A percentile compares a stretch with the other conserved stretches of the same genome.
Evolutionary conservation across 768 basidiomycete species (phyloP).

Genomic region (Suillus subalutaceus): DNA sequence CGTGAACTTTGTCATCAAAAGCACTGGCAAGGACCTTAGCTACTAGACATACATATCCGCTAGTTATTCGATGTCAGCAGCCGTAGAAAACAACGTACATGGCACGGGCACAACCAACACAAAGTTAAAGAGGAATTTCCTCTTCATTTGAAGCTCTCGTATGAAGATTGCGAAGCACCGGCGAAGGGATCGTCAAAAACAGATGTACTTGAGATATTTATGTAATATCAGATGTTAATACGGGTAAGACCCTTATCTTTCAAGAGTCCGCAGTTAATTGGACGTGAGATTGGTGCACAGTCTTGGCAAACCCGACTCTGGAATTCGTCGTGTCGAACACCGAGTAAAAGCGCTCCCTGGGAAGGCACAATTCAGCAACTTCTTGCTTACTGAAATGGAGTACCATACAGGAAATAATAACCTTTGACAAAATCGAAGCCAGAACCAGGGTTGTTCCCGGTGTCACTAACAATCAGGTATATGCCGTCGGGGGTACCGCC

Average conservation of each 20-base stretch:
- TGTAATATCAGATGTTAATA: not conserved
- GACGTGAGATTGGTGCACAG: constrained; percentile 22
- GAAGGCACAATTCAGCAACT: not conserved
- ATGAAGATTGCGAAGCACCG: not conserved
- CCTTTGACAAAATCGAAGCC: constrained; percentile 25
- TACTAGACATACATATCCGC: not conserved
- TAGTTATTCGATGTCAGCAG: not conserved
- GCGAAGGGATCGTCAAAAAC: not conserved
- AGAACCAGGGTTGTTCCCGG: constrained; percentile 28
- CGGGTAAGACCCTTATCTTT: not conserved
- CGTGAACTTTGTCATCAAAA: not conserved
- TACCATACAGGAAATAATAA: constrained; percentile 2
- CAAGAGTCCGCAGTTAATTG: not conserved
- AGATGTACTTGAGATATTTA: not conserved
- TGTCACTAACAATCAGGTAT: constrained; percentile 16
- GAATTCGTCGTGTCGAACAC: constrained; percentile 36
- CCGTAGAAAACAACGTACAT: not conserved
- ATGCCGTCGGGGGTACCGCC: not conserved
- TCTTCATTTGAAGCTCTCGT: not conserved
- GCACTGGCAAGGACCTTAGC: not conserved
- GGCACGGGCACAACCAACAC: not conserved
- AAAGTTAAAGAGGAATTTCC: not conserved
- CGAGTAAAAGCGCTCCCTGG: constrained; percentile 39
- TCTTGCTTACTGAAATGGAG: constrained; percentile 4
- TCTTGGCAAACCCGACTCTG: constrained; percentile 38